Conservation (phyloP, 2,329 filamentous ascomycete species). For the Colletotrichum horii region DNA sequence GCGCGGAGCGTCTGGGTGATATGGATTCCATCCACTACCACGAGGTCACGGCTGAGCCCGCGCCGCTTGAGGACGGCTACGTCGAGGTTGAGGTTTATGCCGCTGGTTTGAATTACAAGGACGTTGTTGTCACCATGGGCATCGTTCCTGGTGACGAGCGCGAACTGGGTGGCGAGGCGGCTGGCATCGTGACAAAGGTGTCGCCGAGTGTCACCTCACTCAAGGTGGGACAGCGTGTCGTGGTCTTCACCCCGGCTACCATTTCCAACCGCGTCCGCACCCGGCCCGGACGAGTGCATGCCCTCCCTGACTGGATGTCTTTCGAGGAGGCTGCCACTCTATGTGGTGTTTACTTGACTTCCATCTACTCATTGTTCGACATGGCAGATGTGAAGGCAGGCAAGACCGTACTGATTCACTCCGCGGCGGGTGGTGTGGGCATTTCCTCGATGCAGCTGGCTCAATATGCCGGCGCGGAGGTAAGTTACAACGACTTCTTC, state of each 20-base stretch:
- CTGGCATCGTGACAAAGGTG: not conserved
- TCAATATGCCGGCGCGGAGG: not conserved
- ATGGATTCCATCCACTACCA: not conserved
- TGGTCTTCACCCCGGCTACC: constrained; percentile 4
- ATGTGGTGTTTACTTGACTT: constrained; percentile 34
- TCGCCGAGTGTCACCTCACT: not conserved
- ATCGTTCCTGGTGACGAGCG: not conserved
- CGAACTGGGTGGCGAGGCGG: not conserved
- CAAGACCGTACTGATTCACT: constrained; percentile 3
- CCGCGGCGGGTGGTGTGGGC: not conserved
- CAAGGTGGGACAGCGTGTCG: not conserved
- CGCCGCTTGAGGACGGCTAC: not conserved
- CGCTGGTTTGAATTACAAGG: not conserved
- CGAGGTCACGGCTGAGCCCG: not conserved
- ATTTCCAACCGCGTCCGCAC: constrained; percentile 27
- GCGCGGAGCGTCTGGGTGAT: not conserved
- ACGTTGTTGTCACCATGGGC: not conserved
- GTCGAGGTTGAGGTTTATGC: not conserved
- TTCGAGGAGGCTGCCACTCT: constrained; percentile 32
- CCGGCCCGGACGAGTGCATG: constrained; percentile 22
- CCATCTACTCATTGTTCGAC: constrained; percentile 24
- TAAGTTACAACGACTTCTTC: not conserved
- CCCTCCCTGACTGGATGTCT: not conserved
- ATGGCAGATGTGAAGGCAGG: constrained; percentile 23
- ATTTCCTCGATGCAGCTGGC: not conserved